Evolutionary conservation across 2,329 filamentous ascomycete genomes (phyloP).

Genomic region (Stachybotrys chartarum): DNA sequence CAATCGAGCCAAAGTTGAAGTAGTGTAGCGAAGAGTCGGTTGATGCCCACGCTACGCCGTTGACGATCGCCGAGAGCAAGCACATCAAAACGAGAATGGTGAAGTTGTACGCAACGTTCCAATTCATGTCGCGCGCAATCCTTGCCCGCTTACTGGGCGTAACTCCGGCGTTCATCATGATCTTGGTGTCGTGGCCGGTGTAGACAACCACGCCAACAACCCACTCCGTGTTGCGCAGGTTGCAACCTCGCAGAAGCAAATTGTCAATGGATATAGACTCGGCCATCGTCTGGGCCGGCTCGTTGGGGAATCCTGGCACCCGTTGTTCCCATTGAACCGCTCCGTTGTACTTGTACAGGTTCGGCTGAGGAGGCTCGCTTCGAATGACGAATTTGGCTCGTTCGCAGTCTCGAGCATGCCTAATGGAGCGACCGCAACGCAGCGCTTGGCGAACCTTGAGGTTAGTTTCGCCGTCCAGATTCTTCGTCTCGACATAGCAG

Average conservation of each 20-base stretch:
- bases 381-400: constrained; percentile 80
- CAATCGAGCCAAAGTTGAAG: constrained; percentile 83
- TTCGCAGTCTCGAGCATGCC: constrained; percentile 89
- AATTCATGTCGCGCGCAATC: constrained; percentile 90
- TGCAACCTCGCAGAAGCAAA: constrained; percentile 85
- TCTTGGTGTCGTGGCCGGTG: constrained; percentile 94
- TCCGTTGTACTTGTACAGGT: constrained; percentile 91
- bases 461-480: constrained; percentile 95
- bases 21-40: constrained; percentile 66
- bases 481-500: constrained; percentile 98
- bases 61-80: constrained; percentile 73
- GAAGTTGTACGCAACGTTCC: constrained; percentile 97
- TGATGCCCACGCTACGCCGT: constrained; percentile 75
- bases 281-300: constrained; percentile 67
- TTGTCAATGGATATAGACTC: constrained; percentile 96
- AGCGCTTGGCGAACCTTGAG: constrained; percentile 90
- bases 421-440: constrained; percentile 73
- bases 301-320: constrained; percentile 54
- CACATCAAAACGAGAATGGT: constrained; percentile 85
- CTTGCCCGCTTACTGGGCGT: constrained; percentile 90
- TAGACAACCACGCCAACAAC: constrained; percentile 86
- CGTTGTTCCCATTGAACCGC: constrained; percentile 80
- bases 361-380: constrained; percentile 85
- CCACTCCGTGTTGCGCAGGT: constrained; percentile 94
- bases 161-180: constrained; percentile 96